Conservation (phyloP, 78 protist species). For the Guillardia theta region DNA sequence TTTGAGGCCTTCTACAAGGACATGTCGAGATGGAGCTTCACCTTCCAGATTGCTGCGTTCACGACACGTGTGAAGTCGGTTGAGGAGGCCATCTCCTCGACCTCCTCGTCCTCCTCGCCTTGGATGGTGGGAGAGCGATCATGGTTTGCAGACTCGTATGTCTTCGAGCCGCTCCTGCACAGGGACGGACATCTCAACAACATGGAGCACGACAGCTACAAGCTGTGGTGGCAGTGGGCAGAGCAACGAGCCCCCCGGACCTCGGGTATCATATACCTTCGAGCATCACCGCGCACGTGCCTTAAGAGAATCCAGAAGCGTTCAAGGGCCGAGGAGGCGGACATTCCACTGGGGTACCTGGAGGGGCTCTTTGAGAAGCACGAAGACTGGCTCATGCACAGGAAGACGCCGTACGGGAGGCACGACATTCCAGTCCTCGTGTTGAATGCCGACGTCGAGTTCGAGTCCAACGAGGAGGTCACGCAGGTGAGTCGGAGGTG, state of each 20-base stretch:
- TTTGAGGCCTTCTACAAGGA: background rate
- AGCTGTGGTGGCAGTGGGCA: conserved; percentile 8
- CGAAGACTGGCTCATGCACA: background rate
- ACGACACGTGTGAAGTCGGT: background rate
- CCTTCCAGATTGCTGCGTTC: background rate
- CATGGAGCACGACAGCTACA: background rate
- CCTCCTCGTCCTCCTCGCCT: too few relatives aligned
- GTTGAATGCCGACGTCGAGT: background rate
- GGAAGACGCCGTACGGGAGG: background rate
- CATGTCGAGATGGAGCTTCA: conserved; percentile 14
- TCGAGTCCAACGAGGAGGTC: too few relatives aligned
- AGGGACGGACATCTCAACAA: background rate
- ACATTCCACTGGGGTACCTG: background rate
- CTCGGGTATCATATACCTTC: background rate
- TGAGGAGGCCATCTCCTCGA: conserved; percentile 7
- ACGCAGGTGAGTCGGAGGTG: too few relatives aligned
- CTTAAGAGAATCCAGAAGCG: background rate
- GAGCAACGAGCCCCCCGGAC: background rate
- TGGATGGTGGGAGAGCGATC: conserved; percentile 9
- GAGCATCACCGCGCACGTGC: background rate
- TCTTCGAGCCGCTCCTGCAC: conserved; percentile 27
- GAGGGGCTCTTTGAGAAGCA: background rate
- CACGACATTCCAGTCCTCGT: background rate
- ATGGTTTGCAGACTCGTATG: conserved; percentile 8
- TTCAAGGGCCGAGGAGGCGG: background rate